Base-by-base conservation (phyloP, 768 basidiomycete genomes). In the Hydnum rufescens region DNA sequence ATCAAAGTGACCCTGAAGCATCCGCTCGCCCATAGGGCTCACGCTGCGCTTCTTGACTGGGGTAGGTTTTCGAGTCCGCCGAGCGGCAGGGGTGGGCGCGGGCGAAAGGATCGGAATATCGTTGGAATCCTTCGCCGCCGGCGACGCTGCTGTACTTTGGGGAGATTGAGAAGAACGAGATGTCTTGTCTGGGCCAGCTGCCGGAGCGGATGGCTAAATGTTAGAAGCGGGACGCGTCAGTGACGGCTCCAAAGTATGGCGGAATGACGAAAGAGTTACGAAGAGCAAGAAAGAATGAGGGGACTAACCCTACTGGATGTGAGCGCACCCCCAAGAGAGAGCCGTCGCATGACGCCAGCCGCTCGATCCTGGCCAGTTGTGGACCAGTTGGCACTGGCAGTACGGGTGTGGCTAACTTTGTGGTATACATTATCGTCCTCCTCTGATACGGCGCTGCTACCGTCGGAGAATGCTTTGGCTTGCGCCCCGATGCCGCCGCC, bases 1-100 rank as follows among this genome's bases (percentile, higher is more conserved):
- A 61, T 89, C 86, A 59, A 88, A 89, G 60, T 89, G 86, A 5
- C 86, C 86, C 69, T 84, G 89, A 58, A 89, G 73, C 55, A 89
- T 87, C 54, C 86, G 72, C 66, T 89, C 86, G 57, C 85, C 87
- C 86, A 58, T 55, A 13, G 55, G 55, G 43, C 48, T 51, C 32
- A 56, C 53, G 28, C 34, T 44, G 23, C 55, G 53, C 50, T 56
- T 56, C 53, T 54, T 56, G 34, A 39, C 13, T 26, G 25, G 8
- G 44, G 36, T 39, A 13, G 36, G 13, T 39, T 22, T 39, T 39
- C 36, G 13, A n/a, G n/a, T n/a, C n/a, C n/a, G n/a, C n/a, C n/a
- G n/a, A n/a, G n/a, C n/a, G n/a, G n/a, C n/a, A n/a, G n/a, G n/a
- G n/a, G n/a, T n/a, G n/a, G n/a, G n/a, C n/a, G n/a, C n/a, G n/a